Conservation (phyloP, 352 stramenopile species). For the Phytopythium ostracodes region DNA sequence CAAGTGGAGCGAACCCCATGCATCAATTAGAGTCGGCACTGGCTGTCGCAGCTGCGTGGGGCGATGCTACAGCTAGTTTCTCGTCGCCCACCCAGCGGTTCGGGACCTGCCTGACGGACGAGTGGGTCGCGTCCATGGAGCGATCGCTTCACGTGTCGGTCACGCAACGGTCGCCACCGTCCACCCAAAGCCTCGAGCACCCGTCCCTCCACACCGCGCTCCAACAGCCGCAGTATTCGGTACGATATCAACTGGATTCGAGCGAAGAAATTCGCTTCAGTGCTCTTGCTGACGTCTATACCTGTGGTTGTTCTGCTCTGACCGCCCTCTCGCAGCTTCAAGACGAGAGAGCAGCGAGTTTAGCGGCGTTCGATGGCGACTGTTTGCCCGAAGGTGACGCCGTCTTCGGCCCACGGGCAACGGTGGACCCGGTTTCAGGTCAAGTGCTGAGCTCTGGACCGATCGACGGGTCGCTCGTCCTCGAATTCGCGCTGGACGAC, state of each 20-base stretch:
- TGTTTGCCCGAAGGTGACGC: conserved; percentile 12
- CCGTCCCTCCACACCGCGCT: conserved; percentile 26
- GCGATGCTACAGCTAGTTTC: background rate
- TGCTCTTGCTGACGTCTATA: too few relatives aligned
- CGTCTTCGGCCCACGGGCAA: conserved; percentile 19
- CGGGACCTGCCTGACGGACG: conserved; percentile 24
- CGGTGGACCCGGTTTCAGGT: conserved; percentile 14
- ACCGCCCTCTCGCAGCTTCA: conserved; percentile 5
- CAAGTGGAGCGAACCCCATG: background rate
- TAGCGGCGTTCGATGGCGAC: background rate
- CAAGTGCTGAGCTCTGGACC: conserved; percentile 10
- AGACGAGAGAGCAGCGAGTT: conserved; percentile 14
- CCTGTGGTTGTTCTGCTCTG: background rate
- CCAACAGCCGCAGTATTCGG: conserved; percentile 11
- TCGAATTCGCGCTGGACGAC: conserved; percentile 30
- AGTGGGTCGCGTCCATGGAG: conserved; percentile 21
- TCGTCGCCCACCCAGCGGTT: conserved; percentile 26
- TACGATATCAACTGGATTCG: background rate
- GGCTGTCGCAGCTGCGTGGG: background rate
- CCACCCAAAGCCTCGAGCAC: conserved; percentile 10
- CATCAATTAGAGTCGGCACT: background rate
- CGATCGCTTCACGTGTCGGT: conserved; percentile 1
- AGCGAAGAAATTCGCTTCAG: background rate
- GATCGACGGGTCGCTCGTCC: conserved; percentile 18
- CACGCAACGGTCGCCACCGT: conserved; percentile 5